Base-by-base conservation (phyloP, 179 eudicot species). In the Amaranthus tricolor region DNA sequence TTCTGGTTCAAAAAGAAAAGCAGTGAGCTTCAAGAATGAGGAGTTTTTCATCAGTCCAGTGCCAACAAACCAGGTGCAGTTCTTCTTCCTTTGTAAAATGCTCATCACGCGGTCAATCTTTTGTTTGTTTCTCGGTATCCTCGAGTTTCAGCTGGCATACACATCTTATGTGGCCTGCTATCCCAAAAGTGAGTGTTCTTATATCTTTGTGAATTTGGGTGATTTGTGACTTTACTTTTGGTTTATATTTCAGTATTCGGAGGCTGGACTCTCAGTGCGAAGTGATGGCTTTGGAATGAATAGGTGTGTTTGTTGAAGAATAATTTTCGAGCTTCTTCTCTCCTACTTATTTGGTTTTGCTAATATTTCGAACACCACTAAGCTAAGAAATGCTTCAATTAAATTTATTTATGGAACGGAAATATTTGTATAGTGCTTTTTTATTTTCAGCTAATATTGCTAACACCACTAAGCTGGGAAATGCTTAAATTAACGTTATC, bases 1-100 rank as follows among this genome's bases (percentile, higher is more conserved):
- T 76, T 80, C 86, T 76, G 96, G 97, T 59, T 80, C 87, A 70
- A 95, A 93, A 84, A 88, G 99, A 84, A 95, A 93, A 85, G 88
- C 84, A 75, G 74, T 68, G 78, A 93, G 80, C 86, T 95, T 86
- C 81, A 92, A 87, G 84, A 91, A 90, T 75, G 97, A 94, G 74
- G 95, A 89, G 77, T 89, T 73, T 78, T 95, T 87, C 77, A 95
- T 95, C 80, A 95, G 93, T 83, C 80, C 95, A 20, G 89, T 95
- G 48, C 98, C 98, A 40, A 81, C 84, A 73, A 92, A 94, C 83
- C 94, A 90, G 87, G 99, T 89, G 81, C 6, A 0, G 10, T 67
- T 50, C 43, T 51, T 21, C 54, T 31, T 53, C 17, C 6, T 13
- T 9, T 48, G 5, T 14, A 9, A 15, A 66, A 47, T n/a, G 31